These are phyloP conservation scores for Moricandia moricandioides DNA, from an alignment of 345 rosid genomes.

Conservation along the genomic window DNA sequence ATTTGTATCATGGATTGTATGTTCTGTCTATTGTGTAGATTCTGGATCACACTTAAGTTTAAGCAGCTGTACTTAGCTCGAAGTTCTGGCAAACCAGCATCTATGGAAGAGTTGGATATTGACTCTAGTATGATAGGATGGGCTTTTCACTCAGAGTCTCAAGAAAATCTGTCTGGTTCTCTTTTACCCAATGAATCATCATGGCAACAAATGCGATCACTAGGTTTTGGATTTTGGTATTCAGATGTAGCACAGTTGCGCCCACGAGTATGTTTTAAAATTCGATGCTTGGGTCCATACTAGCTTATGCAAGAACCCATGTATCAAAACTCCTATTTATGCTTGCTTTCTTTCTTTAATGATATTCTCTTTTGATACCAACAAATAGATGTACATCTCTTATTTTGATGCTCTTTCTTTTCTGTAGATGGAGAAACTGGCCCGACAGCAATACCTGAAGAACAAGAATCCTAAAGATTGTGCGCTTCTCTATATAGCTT, in stretches of 20 bases:
- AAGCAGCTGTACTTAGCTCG: conserved; percentile 55
- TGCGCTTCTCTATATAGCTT: conserved; percentile 77
- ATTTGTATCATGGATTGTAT: conserved; percentile 11
- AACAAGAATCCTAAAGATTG: conserved; percentile 88
- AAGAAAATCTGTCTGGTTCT: conserved; percentile 62
- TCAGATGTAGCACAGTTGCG: conserved; percentile 66
- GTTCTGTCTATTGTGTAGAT: conserved; percentile 50
- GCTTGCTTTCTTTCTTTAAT: conserved; percentile 2
- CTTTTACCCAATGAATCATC: conserved; percentile 71
- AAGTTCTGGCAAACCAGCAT: conserved; percentile 58
- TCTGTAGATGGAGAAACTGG: conserved; percentile 83
- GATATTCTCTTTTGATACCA: conserved; percentile 6
- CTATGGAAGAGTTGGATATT: conserved; percentile 58
- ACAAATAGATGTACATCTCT: conserved; percentile 9
- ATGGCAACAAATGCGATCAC: conserved; percentile 78
- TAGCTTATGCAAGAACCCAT: conserved; percentile 23
- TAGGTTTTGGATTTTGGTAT: conserved; percentile 93
- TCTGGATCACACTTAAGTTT: conserved; percentile 79
- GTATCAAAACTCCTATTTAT: background rate
- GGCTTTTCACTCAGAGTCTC: conserved; percentile 95
- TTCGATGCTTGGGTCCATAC: conserved; percentile 9
- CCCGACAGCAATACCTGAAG: conserved; percentile 73
- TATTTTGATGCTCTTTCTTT: conserved; percentile 27
- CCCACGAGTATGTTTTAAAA: conserved; percentile 53
- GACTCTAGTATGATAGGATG: conserved; percentile 68